Percentiles rank a stretch among this genome's conserved stretches.
These are phyloP conservation scores for Thuja plicata DNA, from an alignment of 83 land plant species.

Conservation along the genomic window DNA sequence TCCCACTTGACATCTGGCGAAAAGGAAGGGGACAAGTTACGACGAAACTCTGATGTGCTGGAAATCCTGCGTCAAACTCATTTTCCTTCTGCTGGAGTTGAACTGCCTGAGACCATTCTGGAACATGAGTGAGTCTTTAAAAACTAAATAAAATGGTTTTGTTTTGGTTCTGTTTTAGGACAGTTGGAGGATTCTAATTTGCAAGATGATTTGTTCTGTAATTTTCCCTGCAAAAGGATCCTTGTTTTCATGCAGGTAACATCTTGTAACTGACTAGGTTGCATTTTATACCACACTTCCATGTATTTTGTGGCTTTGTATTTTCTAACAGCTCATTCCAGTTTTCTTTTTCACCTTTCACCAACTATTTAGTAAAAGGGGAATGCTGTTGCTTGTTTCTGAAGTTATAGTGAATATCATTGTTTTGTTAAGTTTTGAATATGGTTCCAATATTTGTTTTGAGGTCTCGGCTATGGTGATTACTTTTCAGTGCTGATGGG, in stretches of 20 bases:
- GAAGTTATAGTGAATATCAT: background rate
- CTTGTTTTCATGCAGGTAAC: background rate
- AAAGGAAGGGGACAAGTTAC: conserved; percentile 67
- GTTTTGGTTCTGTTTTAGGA: background rate
- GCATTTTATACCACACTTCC: background rate
- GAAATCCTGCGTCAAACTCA: conserved; percentile 73
- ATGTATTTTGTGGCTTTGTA: background rate
- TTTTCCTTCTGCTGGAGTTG: conserved; percentile 26
- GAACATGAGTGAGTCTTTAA: conserved; percentile 2
- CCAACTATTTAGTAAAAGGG: background rate
- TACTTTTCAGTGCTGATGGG: background rate
- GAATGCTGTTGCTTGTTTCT: background rate
- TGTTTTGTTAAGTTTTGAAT: background rate
- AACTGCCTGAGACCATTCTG: conserved; percentile 13
- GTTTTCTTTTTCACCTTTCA: background rate
- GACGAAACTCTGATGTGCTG: conserved; percentile 68
- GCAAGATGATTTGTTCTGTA: background rate
- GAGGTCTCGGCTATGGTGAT: background rate
- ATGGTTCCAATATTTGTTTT: background rate
- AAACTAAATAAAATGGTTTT: background rate
- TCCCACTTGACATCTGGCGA: conserved; percentile 89
- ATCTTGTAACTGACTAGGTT: background rate
- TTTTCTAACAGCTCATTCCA: background rate
- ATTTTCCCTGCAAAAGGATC: background rate
- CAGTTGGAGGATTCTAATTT: background rate